These are phyloP conservation scores for Penicillium bovifimosum DNA, from an alignment of 495 filamentous ascomycete species.

Conservation along the genomic window DNA sequence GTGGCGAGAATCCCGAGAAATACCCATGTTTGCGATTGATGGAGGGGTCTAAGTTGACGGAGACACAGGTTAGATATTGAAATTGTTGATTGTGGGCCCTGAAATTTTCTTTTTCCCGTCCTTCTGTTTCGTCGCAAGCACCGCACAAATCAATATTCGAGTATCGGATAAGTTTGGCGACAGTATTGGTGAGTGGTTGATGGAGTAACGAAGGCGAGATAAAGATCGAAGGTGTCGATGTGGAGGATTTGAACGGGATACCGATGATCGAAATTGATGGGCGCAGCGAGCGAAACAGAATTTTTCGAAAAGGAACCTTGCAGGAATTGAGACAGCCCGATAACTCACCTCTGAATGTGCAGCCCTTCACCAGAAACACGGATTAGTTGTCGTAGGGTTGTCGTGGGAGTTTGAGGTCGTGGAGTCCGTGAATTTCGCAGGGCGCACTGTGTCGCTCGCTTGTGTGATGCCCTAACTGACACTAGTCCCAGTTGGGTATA, in stretches of 20 bases:
- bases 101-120: constrained; percentile 8
- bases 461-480: constrained; percentile 40
- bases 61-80: constrained; percentile 23
- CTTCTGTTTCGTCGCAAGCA: constrained; percentile 24
- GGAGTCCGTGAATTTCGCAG: constrained; percentile 45
- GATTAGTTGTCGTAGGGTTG: constrained; percentile 42
- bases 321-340: constrained; percentile 11
- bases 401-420: constrained; percentile 40
- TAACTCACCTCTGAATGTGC: constrained; percentile 46
- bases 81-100: constrained; percentile 18
- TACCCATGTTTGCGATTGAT: constrained; percentile 87
- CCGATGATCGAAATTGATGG: constrained; percentile 16
- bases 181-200: neutral
- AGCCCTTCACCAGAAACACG: constrained; percentile 48
- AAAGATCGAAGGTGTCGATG: constrained; percentile 8
- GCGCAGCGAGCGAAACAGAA: constrained; percentile 26
- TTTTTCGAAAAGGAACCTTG: constrained; percentile 12
- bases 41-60: constrained; percentile 42
- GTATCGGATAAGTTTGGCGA: neutral
- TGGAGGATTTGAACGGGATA: constrained; percentile 10
- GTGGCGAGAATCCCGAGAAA: constrained; percentile 98
- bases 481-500: constrained; percentile 23
- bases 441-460: constrained; percentile 41
- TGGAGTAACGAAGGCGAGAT: neutral
- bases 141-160: constrained; percentile 9